Conservation (phyloP, 768 basidiomycete species). For the Collybia mongolica region DNA sequence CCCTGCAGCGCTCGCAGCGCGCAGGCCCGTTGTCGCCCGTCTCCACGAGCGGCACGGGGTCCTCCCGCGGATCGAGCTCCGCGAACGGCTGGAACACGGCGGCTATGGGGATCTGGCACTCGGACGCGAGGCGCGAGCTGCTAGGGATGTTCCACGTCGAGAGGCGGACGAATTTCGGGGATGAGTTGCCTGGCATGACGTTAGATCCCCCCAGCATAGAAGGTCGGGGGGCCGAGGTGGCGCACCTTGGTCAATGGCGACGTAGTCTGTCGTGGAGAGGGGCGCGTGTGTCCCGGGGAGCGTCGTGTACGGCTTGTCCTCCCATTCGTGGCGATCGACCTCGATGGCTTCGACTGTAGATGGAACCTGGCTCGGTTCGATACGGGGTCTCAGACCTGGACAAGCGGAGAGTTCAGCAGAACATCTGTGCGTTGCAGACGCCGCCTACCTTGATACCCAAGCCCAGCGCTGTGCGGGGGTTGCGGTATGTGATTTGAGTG, state of each 20-base stretch:
- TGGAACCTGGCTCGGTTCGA: constrained; percentile 90
- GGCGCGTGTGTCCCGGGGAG: constrained; percentile 65
- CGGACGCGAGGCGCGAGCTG: constrained; percentile 72
- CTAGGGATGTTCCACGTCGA: constrained; percentile 90
- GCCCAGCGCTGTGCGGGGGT: constrained; percentile 68
- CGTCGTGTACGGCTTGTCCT: constrained; percentile 63
- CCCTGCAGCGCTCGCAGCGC: constrained; percentile 82
- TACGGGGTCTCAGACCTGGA: constrained; percentile 73
- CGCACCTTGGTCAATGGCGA: constrained; percentile 86
- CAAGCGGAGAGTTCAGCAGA: too few species aligned
- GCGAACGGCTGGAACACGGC: constrained; percentile 91
- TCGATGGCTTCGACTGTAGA: constrained; percentile 82
- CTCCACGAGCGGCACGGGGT: constrained; percentile 76
- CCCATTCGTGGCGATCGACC: constrained; percentile 77
- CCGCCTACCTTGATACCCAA: constrained; percentile 42
- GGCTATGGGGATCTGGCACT: constrained; percentile 83
- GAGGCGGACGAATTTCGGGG: constrained; percentile 85
- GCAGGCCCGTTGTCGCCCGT: constrained; percentile 73
- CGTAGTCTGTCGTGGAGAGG: constrained; percentile 81
- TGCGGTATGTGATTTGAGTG: constrained; percentile 59
- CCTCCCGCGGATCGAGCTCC: constrained; percentile 73
- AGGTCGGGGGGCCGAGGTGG: background rate
- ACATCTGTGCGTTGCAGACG: too few species aligned
- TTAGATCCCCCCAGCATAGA: background rate
- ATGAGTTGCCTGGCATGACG: constrained; percentile 68